A percentile compares a stretch with the other conserved stretches of the same genome.
Conservation (phyloP, 306 rosid species). For the Cucurbita pepo region DNA sequence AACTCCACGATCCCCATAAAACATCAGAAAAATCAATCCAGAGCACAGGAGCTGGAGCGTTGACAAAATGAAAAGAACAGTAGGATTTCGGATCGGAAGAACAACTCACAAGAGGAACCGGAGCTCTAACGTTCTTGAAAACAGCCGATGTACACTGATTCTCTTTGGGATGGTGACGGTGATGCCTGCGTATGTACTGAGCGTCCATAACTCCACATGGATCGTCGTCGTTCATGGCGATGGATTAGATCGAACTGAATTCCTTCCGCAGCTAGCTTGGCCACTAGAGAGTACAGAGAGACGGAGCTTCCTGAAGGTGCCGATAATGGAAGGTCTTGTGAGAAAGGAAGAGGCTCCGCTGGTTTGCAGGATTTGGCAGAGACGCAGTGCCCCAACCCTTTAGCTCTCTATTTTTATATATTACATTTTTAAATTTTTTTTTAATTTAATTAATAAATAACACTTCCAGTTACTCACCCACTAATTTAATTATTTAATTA, state of each 20-base stretch:
- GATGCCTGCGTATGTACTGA: conserved; percentile 70
- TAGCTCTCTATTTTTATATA: not conserved
- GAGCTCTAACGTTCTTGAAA: conserved; percentile 74
- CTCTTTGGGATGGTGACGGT: conserved; percentile 53
- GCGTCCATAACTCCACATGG: conserved; percentile 31
- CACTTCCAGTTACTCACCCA: not conserved
- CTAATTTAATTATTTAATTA: not conserved
- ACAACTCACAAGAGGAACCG: conserved; percentile 60
- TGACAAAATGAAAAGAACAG: not conserved
- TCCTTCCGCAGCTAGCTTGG: not conserved
- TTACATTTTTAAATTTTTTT: not conserved
- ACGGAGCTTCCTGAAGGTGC: not conserved
- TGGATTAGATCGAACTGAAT: not conserved
- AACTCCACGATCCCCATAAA: not conserved
- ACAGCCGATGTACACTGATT: conserved; percentile 81
- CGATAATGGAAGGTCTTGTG: not conserved
- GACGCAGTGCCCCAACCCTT: not conserved
- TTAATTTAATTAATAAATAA: not conserved
- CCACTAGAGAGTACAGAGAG: not conserved
- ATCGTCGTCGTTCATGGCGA: conserved; percentile 38
- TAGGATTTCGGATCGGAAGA: not conserved
- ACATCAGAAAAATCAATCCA: not conserved
- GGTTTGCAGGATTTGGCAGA: not conserved
- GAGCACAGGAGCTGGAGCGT: not conserved
- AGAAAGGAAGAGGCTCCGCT: not conserved